phyloP scores from a whole-genome alignment of 169 alveolate species.

The Plasmodium berghei region DNA sequence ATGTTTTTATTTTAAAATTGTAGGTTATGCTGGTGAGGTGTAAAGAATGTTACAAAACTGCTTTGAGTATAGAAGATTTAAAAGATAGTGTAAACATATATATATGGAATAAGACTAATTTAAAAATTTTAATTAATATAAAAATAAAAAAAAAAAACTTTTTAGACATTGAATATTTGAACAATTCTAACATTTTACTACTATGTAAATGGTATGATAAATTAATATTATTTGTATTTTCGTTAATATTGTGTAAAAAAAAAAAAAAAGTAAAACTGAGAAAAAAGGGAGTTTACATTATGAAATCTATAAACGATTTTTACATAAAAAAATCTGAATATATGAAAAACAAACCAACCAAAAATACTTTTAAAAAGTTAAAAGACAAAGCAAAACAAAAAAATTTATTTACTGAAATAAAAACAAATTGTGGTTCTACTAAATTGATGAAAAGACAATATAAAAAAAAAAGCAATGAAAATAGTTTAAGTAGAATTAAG shows the following conservation, averaged over 20 bases:
- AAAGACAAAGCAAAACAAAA: not conserved
- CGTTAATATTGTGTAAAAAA: slow-evolving; percentile 1
- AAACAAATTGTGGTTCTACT: not conserved
- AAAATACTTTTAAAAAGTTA: not conserved
- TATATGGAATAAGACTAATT: slow-evolving; percentile 42
- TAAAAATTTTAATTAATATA: slow-evolving; percentile 31
- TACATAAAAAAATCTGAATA: not conserved
- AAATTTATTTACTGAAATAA: not conserved
- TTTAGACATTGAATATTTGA: slow-evolving; percentile 35
- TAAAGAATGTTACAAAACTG: slow-evolving; percentile 20
- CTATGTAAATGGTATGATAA: slow-evolving; percentile 31
- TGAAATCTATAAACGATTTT: slow-evolving; percentile 6
- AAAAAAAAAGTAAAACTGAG: slow-evolving; percentile 17
- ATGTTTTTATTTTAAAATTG: slow-evolving; percentile 2
- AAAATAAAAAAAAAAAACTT: slow-evolving; percentile 40
- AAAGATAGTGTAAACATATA: slow-evolving; percentile 10
- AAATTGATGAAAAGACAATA: not conserved
- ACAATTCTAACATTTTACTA: slow-evolving; percentile 24
- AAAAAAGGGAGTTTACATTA: not conserved
- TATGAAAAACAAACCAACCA: not conserved
- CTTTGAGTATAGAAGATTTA: slow-evolving; percentile 39
- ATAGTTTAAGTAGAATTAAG: not conserved
- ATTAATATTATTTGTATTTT: slow-evolving; percentile 23
- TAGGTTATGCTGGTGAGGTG: slow-evolving; percentile 54
- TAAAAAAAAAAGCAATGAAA: not conserved